Conservation (phyloP, 371 early-diverging fungal species). For the Capillidium heterosporum region DNA sequence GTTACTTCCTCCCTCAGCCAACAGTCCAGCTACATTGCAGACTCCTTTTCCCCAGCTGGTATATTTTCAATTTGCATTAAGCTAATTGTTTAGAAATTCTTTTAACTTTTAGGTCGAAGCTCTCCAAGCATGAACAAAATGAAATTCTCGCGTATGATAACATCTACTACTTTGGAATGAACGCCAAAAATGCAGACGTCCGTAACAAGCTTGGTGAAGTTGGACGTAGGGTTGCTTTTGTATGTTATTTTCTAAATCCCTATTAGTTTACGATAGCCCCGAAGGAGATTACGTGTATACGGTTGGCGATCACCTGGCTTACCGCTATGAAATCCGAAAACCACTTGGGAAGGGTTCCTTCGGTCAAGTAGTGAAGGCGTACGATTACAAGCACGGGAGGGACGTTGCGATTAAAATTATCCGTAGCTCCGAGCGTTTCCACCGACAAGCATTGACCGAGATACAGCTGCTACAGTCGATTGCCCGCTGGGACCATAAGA, state of each 20-base stretch:
- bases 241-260: neutral
- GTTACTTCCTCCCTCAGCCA: neutral
- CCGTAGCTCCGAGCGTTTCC: conserved; percentile 82
- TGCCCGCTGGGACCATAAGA: conserved; percentile 29
- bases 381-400: conserved; percentile 57
- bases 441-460: conserved; percentile 85
- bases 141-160: neutral
- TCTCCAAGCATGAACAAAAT: neutral
- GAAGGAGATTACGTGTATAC: conserved; percentile 1
- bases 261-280: neutral
- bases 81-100: neutral
- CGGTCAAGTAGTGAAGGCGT: conserved; percentile 95
- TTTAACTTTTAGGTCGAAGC: neutral
- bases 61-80: neutral
- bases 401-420: conserved; percentile 93
- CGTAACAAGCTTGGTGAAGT: neutral
- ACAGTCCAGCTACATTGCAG: neutral
- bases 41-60: neutral
- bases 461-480: conserved; percentile 67
- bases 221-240: neutral
- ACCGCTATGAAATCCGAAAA: conserved; percentile 64
- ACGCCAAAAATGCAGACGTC: neutral
- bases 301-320: conserved; percentile 1
- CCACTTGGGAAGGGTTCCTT: conserved; percentile 94
- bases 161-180: conserved; percentile 2